These are phyloP conservation scores for Coniochaeta sp. DNA, from an alignment of 2,329 filamentous ascomycete species.

Conservation along the genomic window DNA sequence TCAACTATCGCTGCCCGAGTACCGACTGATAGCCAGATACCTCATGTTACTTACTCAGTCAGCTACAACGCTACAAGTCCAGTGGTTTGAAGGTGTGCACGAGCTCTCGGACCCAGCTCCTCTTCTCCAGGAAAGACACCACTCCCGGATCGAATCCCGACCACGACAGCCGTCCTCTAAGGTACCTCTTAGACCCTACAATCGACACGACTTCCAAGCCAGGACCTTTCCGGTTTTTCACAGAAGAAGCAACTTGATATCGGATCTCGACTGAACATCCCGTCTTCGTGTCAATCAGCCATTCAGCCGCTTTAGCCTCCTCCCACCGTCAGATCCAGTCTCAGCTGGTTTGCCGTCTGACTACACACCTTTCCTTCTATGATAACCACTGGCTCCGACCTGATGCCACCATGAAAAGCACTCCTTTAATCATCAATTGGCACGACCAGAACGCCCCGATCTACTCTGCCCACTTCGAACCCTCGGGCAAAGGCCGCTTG, in stretches of 20 bases:
- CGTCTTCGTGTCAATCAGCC: not conserved
- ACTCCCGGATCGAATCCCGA: not conserved
- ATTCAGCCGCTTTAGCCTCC: not conserved
- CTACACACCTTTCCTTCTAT: not conserved
- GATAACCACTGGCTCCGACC: slow-evolving; percentile 8
- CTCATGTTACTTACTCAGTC: too few species aligned
- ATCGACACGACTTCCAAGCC: not conserved
- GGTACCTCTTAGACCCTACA: not conserved
- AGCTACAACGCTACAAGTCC: not conserved
- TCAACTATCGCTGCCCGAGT: not conserved
- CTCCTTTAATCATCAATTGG: slow-evolving; percentile 96
- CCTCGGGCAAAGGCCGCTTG: slow-evolving; percentile 80
- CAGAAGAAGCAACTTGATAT: not conserved
- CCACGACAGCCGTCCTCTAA: not conserved
- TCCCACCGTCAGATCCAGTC: not conserved
- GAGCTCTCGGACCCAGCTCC: not conserved
- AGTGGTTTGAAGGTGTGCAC: not conserved
- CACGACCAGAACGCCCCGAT: slow-evolving; percentile 95
- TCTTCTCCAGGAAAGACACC: not conserved
- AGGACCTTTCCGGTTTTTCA: not conserved
- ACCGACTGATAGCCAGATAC: not conserved
- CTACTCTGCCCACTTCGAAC: slow-evolving; percentile 96
- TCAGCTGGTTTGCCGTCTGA: not conserved
- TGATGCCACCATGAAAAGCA: slow-evolving; percentile 74
- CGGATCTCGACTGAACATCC: not conserved